Evolutionary conservation across 805 yeast genomes (phyloP).

Genomic region (Tetrapisispora phaffii): DNA sequence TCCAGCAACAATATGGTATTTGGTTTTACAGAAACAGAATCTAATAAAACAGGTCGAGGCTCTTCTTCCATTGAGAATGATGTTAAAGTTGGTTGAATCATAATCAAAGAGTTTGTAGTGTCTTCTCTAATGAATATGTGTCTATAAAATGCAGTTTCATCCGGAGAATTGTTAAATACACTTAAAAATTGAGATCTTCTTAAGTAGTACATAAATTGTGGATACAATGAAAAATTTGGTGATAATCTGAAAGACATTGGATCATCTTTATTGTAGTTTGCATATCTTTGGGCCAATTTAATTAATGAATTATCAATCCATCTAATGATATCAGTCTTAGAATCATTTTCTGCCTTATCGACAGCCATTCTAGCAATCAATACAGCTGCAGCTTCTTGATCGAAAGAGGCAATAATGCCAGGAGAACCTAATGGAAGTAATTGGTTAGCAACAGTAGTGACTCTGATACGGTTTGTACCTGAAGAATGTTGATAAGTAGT

Average conservation of each 20-base stretch:
- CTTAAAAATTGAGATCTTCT: slow-evolving; percentile 94
- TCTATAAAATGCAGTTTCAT: slow-evolving; percentile 94
- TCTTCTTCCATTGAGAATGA: slow-evolving; percentile 76
- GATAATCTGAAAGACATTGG: slow-evolving; percentile 73
- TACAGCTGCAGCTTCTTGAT: slow-evolving; percentile 97
- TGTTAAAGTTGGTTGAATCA: slow-evolving; percentile 96
- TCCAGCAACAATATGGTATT: slow-evolving; percentile 82
- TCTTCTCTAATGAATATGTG: slow-evolving; percentile 88
- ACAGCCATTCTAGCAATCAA: slow-evolving; percentile 86
- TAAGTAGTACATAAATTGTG: slow-evolving; percentile 91
- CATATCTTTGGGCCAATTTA: slow-evolving; percentile 83
- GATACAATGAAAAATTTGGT: slow-evolving; percentile 76
- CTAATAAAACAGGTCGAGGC: slow-evolving; percentile 85
- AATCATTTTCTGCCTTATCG: slow-evolving; percentile 70
- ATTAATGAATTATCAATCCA: slow-evolving; percentile 93
- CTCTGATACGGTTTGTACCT: slow-evolving; percentile 80
- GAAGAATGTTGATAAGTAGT: slow-evolving; percentile 94
- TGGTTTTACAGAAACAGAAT: slow-evolving; percentile 83
- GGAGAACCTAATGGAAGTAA: slow-evolving; percentile 48
- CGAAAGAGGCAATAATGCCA: slow-evolving; percentile 58
- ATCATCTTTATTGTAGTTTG: slow-evolving; percentile 84
- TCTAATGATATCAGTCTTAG: slow-evolving; percentile 83
- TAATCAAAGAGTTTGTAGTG: slow-evolving; percentile 81
- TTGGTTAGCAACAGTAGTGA: slow-evolving; percentile 66
- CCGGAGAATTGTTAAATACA: slow-evolving; percentile 96